Evolutionary conservation across 2,329 filamentous ascomycete genomes (phyloP).

Genomic region (Chaetoscypha palmicola): DNA sequence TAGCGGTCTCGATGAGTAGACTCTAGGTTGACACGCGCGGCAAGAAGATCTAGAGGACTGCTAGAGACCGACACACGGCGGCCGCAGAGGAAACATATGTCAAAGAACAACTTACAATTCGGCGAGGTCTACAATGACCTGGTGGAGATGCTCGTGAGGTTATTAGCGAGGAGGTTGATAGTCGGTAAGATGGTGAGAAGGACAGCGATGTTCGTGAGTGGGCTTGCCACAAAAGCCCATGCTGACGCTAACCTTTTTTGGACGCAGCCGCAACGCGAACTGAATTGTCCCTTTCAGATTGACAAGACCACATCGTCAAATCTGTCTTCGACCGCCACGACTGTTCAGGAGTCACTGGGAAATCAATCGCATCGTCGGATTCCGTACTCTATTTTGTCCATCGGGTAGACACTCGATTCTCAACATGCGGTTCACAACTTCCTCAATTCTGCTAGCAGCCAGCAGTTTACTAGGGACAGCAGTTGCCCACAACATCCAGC

Average conservation of each 20-base stretch:
- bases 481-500: slow-evolving; percentile 88
- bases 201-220: slow-evolving; percentile 20
- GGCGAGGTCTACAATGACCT: slow-evolving; percentile 24
- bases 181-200: slow-evolving; percentile 24
- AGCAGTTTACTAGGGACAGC: slow-evolving; percentile 43
- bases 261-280: slow-evolving; percentile 7
- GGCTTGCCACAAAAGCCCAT: slow-evolving; percentile 9
- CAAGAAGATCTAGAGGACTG: slow-evolving; percentile 12
- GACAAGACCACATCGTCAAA: background rate
- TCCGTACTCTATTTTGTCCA: background rate
- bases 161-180: slow-evolving; percentile 28
- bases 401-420: too few species aligned
- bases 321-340: slow-evolving; percentile 4
- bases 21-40: slow-evolving; percentile 15
- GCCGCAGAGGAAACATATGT: slow-evolving; percentile 1
- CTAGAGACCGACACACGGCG: background rate
- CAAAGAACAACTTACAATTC: slow-evolving; percentile 23
- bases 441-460: slow-evolving; percentile 25
- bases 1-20: slow-evolving; percentile 13
- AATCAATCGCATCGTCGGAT: background rate
- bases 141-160: slow-evolving; percentile 26
- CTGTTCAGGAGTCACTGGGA: background rate
- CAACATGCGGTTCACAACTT: slow-evolving; percentile 30
- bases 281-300: slow-evolving; percentile 8
- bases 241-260: slow-evolving; percentile 10